A percentile compares a stretch with the other conserved stretches of the same genome.
These are phyloP conservation scores for Rhodotorula sp. DNA, from an alignment of 1,284 basidiomycete species.

Conservation along the genomic window DNA sequence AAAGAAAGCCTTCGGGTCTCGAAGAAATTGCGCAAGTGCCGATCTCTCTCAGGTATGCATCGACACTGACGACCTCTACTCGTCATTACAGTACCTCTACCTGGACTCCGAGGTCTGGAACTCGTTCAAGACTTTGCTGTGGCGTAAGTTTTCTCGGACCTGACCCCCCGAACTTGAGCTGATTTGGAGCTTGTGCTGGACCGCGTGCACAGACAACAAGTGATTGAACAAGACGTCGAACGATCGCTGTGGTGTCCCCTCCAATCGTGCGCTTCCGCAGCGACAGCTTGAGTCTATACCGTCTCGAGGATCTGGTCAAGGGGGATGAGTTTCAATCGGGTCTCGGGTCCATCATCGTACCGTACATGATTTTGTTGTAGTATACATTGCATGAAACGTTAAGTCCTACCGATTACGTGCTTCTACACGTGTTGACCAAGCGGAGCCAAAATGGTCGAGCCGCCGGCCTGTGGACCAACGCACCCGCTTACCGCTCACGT, in stretches of 20 bases:
- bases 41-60: background rate
- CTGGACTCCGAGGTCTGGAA: conserved; percentile 73
- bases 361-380: background rate
- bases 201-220: too few relatives aligned
- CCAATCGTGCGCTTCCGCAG: background rate
- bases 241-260: background rate
- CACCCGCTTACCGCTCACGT: too few relatives aligned
- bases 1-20: too few relatives aligned
- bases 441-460: too few relatives aligned
- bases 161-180: too few relatives aligned
- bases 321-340: background rate
- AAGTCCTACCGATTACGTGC: background rate
- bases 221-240: too few relatives aligned
- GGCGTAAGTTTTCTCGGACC: conserved; percentile 29
- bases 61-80: background rate
- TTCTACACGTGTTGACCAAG: background rate
- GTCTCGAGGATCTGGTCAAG: too few relatives aligned
- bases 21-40: too few relatives aligned
- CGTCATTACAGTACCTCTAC: conserved; percentile 62
- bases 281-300: background rate
- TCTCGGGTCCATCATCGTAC: background rate
- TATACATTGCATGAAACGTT: background rate
- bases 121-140: conserved; percentile 34
- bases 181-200: background rate
- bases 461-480: too few relatives aligned